phyloP scores from a whole-genome alignment of 73 alveolate species.

The Paramecium sonneborni region DNA sequence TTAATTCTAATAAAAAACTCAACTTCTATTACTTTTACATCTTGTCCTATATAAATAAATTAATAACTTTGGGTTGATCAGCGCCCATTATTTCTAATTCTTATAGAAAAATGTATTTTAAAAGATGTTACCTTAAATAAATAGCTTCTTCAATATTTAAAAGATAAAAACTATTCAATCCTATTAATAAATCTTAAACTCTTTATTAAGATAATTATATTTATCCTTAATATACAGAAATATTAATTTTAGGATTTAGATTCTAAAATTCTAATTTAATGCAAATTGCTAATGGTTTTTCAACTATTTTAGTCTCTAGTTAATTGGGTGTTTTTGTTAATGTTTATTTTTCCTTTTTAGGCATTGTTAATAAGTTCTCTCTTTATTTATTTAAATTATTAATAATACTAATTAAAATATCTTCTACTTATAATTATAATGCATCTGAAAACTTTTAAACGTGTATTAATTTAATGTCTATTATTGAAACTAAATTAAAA shows the following conservation, averaged over 20 bases:
- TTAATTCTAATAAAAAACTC: background rate
- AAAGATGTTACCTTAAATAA: background rate
- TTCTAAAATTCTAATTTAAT: background rate
- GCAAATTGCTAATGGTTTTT: background rate
- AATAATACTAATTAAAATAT: background rate
- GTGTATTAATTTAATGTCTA: background rate
- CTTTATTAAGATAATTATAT: constrained; percentile 37
- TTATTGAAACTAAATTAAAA: background rate
- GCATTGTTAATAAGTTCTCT: constrained; percentile 16
- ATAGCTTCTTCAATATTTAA: background rate
- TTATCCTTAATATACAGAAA: background rate
- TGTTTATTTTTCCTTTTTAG: background rate
- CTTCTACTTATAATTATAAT: background rate
- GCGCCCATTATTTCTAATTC: background rate
- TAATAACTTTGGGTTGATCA: background rate
- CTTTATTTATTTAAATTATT: background rate
- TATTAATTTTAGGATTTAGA: background rate
- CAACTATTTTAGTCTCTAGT: background rate
- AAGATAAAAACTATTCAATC: constrained; percentile 4
- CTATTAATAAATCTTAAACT: constrained; percentile 13
- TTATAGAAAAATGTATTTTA: background rate
- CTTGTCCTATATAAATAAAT: background rate
- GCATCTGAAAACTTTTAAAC: background rate
- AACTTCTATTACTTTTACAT: background rate
- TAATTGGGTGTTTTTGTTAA: background rate